Percentiles rank a stretch among this genome's conserved stretches.
Evolutionary conservation across 2,329 filamentous ascomycete species (phyloP).

Genomic region (Aspergillus sojae): DNA sequence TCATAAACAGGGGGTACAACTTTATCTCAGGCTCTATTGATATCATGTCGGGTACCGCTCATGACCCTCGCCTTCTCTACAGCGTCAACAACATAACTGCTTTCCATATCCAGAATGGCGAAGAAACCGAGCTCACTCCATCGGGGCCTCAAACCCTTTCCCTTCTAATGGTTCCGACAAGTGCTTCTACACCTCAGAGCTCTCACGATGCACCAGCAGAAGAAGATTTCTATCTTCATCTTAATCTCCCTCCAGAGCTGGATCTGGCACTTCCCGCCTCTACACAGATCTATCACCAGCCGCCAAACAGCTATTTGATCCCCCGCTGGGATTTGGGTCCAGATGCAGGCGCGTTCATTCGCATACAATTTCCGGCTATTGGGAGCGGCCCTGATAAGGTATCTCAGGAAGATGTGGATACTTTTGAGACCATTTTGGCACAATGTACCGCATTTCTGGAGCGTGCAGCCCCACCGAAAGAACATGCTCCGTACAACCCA

Average conservation of each 20-base stretch:
- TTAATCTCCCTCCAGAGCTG: conserved; percentile 91
- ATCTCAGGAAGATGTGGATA: conserved; percentile 89
- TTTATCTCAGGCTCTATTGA: not conserved
- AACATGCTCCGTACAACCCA: conserved; percentile 70
- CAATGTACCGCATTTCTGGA: conserved; percentile 96
- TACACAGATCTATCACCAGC: conserved; percentile 96
- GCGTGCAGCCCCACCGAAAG: conserved; percentile 66
- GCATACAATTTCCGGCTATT: conserved; percentile 82
- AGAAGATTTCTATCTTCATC: conserved; percentile 95
- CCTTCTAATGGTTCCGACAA: conserved; percentile 92
- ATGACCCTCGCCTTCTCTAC: conserved; percentile 45
- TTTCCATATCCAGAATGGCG: conserved; percentile 86
- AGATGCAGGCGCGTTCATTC: conserved; percentile 85
- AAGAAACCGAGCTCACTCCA: conserved; percentile 78
- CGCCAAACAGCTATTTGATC: conserved; percentile 88
- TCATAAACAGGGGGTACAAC: not conserved
- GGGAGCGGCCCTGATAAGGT: conserved; percentile 66
- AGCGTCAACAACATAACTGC: conserved; percentile 80
- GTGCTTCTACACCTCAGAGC: conserved; percentile 64
- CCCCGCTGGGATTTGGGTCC: conserved; percentile 92
- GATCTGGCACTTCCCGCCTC: conserved; percentile 92
- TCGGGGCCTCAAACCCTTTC: conserved; percentile 89
- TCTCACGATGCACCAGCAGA: conserved; percentile 62
- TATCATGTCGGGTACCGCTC: conserved; percentile 29
- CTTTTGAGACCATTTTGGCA: conserved; percentile 96